Percentiles rank a stretch among this genome's conserved stretches.
These are phyloP conservation scores for Pezicula radicicola DNA, from an alignment of 2,329 filamentous ascomycete species.

Conservation along the genomic window DNA sequence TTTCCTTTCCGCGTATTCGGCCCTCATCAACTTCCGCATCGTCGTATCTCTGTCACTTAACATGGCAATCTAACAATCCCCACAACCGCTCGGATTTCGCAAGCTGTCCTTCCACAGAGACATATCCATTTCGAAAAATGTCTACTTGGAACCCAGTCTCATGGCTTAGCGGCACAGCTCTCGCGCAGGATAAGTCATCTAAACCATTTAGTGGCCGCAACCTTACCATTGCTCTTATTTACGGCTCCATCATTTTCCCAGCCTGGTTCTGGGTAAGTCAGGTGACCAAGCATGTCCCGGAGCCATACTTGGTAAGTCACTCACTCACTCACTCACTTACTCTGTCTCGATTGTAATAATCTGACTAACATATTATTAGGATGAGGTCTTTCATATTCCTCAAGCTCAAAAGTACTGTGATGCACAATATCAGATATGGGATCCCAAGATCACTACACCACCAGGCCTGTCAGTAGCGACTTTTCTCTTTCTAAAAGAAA, in stretches of 20 bases:
- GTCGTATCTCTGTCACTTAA: too few species aligned
- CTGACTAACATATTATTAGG: slow-evolving; percentile 44
- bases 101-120: too few species aligned
- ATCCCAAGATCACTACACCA: slow-evolving; percentile 95
- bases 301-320: slow-evolving; percentile 7
- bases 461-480: slow-evolving; percentile 67
- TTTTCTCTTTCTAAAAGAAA: slow-evolving; percentile 3
- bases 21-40: too few species aligned
- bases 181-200: not conserved
- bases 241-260: not conserved
- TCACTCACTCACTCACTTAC: not conserved
- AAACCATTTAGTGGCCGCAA: too few species aligned
- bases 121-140: not conserved
- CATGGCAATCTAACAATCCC: too few species aligned
- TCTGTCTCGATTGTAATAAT: not conserved
- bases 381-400: slow-evolving; percentile 85
- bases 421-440: slow-evolving; percentile 75
- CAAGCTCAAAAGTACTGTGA: slow-evolving; percentile 87
- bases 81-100: too few species aligned
- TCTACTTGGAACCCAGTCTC: not conserved
- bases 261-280: slow-evolving; percentile 5
- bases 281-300: slow-evolving; percentile 7
- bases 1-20: too few species aligned
- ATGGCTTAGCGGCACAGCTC: not conserved
- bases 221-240: not conserved